Evolutionary conservation across 2,329 filamentous ascomycete genomes (phyloP).

Genomic region (Eutypa lata): DNA sequence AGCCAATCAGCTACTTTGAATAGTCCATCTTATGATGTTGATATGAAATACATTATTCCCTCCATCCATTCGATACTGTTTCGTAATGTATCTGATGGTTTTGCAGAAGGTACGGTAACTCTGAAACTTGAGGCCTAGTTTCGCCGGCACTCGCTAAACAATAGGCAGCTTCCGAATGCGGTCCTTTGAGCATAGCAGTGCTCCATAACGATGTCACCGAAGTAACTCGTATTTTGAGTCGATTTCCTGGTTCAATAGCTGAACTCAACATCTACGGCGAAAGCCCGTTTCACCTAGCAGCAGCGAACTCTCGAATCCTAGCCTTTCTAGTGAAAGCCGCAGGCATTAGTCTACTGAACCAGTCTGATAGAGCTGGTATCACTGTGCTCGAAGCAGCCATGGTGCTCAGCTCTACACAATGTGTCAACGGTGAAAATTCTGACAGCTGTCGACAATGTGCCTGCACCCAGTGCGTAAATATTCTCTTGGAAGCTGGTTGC

Average conservation of each 20-base stretch:
- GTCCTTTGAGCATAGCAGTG: conserved; percentile 4
- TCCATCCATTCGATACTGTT: not conserved
- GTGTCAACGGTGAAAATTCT: not conserved
- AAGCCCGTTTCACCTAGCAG: conserved; percentile 2
- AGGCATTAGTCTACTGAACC: not conserved
- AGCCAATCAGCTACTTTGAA: not conserved
- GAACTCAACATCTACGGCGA: conserved; percentile 2
- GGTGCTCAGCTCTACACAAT: not conserved
- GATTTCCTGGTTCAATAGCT: not conserved
- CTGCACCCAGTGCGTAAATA: not conserved
- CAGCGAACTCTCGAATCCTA: not conserved
- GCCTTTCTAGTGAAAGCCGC: not conserved
- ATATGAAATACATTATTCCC: not conserved
- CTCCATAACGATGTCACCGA: not conserved
- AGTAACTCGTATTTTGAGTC: conserved; percentile 1
- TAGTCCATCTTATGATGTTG: not conserved
- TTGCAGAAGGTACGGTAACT: conserved; percentile 1
- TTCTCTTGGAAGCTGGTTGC: not conserved
- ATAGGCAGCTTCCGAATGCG: conserved; percentile 2
- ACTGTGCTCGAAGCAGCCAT: not conserved
- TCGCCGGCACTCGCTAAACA: not conserved
- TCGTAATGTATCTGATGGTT: not conserved
- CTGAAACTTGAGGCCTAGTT: not conserved
- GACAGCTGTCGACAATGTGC: not conserved
- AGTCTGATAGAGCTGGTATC: not conserved